Conservation (phyloP, 1,284 basidiomycete genomes). For the Apiotrichum gracile region DNA sequence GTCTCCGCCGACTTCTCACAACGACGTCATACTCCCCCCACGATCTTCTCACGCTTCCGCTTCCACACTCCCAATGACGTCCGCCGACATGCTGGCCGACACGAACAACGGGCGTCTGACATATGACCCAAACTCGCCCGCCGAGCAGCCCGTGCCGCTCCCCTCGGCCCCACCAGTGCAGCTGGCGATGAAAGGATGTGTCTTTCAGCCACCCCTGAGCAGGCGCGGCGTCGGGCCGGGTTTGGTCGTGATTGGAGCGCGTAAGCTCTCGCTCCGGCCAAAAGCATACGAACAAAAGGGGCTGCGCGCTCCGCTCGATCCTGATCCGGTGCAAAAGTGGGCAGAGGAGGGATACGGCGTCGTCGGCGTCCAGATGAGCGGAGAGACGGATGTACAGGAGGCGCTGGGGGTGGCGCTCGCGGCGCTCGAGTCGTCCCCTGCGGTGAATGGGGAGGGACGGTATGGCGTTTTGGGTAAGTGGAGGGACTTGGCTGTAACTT, state of each 20-base stretch:
- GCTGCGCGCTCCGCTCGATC: constrained; percentile 12
- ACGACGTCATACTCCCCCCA: too few relatives aligned
- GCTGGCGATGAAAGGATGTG: constrained; percentile 3
- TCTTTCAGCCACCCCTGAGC: constrained; percentile 14
- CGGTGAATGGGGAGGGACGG: constrained; percentile 2
- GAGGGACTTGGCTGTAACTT: not conserved
- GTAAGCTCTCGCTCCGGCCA: constrained; percentile 6
- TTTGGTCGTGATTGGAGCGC: constrained; percentile 11
- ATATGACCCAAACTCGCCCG: not conserved
- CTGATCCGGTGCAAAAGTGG: constrained; percentile 19
- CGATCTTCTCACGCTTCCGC: too few relatives aligned
- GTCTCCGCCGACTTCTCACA: too few relatives aligned
- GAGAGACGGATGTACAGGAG: constrained; percentile 10
- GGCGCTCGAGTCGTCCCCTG: constrained; percentile 5
- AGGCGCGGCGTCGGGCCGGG: constrained; percentile 15
- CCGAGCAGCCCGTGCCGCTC: constrained; percentile 4
- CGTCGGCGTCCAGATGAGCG: constrained; percentile 8
- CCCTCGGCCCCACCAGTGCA: not conserved
- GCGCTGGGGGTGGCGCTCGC: constrained; percentile 9
- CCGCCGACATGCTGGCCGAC: too few relatives aligned
- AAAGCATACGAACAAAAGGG: constrained; percentile 6
- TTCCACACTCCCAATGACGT: too few relatives aligned
- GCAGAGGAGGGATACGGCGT: constrained; percentile 20
- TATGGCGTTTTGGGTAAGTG: constrained; percentile 15
- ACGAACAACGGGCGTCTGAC: too few relatives aligned